A percentile compares a stretch with the other conserved stretches of the same genome.
Conservation (phyloP, 768 basidiomycete genomes). For the Psilocybe cyanescens region DNA sequence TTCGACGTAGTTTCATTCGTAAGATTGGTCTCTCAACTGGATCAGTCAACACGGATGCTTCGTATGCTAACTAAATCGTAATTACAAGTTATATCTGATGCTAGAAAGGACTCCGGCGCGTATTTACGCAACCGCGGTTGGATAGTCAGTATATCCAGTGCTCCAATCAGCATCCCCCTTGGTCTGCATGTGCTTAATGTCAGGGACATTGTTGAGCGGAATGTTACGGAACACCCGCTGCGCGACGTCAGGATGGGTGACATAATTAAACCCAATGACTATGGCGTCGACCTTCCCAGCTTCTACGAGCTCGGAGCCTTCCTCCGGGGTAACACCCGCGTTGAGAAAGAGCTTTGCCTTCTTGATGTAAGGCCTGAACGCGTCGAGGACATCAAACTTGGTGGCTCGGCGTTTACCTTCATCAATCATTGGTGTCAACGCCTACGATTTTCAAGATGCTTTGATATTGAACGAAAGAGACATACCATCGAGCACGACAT, state of each 20-base stretch:
- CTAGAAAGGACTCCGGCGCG: not conserved
- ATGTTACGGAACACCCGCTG: not conserved
- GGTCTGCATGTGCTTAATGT: conserved; percentile 4
- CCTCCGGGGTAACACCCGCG: conserved; percentile 2
- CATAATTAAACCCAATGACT: conserved; percentile 5
- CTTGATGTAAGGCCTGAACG: conserved; percentile 1
- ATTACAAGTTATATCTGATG: no score
- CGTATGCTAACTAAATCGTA: no score
- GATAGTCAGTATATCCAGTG: conserved; percentile 5
- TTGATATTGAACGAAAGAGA: not conserved
- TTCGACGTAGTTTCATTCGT: no score
- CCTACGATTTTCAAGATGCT: no score
- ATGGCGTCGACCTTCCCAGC: conserved; percentile 1
- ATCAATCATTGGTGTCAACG: no score
- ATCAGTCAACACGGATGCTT: no score
- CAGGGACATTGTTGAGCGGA: conserved; percentile 1
- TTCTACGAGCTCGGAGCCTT: not conserved
- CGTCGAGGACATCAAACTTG: not conserved
- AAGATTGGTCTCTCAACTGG: no score
- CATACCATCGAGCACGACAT: conserved; percentile 1
- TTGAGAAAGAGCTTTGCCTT: conserved; percentile 2
- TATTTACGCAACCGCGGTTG: not conserved
- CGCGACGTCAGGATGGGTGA: not conserved
- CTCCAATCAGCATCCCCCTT: conserved; percentile 1
- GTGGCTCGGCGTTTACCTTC: conserved; percentile 1